Conservation (phyloP, 2,329 filamentous ascomycete species). For the Trichoderma lentiforme region DNA sequence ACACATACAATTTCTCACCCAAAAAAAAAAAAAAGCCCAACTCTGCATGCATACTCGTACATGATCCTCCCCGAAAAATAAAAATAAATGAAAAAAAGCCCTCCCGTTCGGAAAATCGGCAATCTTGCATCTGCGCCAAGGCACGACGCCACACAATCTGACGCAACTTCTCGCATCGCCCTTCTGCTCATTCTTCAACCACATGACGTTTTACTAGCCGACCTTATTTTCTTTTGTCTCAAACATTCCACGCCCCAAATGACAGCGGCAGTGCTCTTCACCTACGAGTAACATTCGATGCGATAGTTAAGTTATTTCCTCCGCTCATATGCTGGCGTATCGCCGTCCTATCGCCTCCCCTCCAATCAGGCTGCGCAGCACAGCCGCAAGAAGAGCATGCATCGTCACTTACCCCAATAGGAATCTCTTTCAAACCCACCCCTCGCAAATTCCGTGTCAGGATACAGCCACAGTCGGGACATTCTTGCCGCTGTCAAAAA, state of each 20-base stretch:
- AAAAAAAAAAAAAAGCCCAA: not conserved
- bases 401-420: not conserved
- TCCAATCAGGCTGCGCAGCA: not conserved
- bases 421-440: not conserved
- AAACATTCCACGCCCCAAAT: not conserved
- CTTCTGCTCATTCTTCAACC: not conserved
- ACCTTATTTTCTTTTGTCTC: not conserved
- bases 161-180: not conserved
- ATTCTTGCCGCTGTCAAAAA: not conserved
- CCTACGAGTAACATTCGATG: not conserved
- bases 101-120: not conserved
- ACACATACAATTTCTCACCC: not conserved
- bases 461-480: not conserved
- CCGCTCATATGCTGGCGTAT: not conserved
- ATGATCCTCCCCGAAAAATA: not conserved
- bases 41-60: not conserved
- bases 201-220: not conserved
- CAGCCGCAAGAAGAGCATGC: not conserved
- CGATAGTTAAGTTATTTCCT: not conserved
- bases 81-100: not conserved
- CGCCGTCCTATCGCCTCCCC: not conserved
- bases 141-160: not conserved
- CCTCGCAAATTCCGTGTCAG: not conserved
- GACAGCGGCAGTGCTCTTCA: not conserved
- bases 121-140: slow-evolving; percentile 3